Conservation (phyloP, 2,329 filamentous ascomycete species). For the Metarhizium guizhouense region DNA sequence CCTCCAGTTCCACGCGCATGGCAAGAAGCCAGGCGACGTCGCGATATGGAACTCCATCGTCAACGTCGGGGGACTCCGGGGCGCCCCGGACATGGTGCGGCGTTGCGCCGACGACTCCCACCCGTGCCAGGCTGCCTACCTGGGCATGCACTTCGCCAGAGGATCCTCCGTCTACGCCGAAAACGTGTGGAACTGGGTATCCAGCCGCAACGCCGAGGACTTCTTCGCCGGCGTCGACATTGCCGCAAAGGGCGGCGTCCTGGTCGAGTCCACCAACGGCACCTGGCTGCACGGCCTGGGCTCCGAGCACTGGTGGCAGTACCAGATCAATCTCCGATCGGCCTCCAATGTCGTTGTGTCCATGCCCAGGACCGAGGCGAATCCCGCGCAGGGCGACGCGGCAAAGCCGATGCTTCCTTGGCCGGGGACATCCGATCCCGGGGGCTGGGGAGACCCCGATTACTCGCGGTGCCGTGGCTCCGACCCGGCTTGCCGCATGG, state of each 20-base stretch:
- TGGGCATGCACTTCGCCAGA: constrained; percentile 38
- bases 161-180: constrained; percentile 14
- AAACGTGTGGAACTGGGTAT: constrained; percentile 5
- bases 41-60: constrained; percentile 39
- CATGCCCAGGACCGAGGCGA: constrained; percentile 34
- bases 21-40: constrained; percentile 35
- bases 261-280: constrained; percentile 34
- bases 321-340: constrained; percentile 41
- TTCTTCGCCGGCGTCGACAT: constrained; percentile 21
- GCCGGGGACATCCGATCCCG: constrained; percentile 28
- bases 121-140: constrained; percentile 37
- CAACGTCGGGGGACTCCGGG: constrained; percentile 34
- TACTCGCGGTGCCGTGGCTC: constrained; percentile 28
- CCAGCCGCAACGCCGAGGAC: constrained; percentile 35
- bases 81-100: constrained; percentile 22
- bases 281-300: constrained; percentile 44
- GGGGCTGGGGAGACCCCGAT: constrained; percentile 30
- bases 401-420: background rate
- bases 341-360: constrained; percentile 33
- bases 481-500: constrained; percentile 33
- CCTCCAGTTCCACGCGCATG: constrained; percentile 29
- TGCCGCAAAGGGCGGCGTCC: constrained; percentile 33
- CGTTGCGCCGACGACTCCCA: constrained; percentile 22
- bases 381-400: background rate
- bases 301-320: constrained; percentile 41